Evolutionary conservation across 805 yeast species (phyloP).

Genomic region (Schwanniomyces yamadae): DNA sequence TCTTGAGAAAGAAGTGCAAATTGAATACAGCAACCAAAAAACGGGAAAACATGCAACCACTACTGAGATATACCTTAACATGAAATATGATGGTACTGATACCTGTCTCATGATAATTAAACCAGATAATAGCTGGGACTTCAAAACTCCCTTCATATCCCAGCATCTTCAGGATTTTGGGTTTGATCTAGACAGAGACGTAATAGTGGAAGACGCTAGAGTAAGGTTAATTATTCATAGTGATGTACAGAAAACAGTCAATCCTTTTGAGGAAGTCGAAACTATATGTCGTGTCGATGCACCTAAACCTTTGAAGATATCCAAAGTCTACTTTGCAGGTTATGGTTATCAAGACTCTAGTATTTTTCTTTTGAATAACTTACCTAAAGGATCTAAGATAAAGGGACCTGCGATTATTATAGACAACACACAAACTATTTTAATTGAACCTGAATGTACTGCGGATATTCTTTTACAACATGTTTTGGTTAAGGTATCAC

Average conservation of each 20-base stretch:
- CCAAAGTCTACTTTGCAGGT: slow-evolving; percentile 15
- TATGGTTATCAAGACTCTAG: slow-evolving; percentile 44
- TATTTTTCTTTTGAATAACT: slow-evolving; percentile 50
- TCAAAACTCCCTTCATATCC: slow-evolving; percentile 4
- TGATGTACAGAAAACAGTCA: slow-evolving; percentile 14
- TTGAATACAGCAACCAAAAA: slow-evolving; percentile 1
- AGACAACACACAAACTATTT: slow-evolving; percentile 49
- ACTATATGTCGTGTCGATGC: slow-evolving; percentile 4
- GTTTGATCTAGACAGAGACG: slow-evolving; percentile 9
- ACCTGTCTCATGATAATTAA: slow-evolving; percentile 65
- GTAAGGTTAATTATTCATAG: slow-evolving; percentile 5
- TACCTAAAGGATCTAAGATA: slow-evolving; percentile 52
- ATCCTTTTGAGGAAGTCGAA: slow-evolving; percentile 18
- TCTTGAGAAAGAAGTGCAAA: slow-evolving; percentile 43
- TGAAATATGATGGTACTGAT: slow-evolving; percentile 80
- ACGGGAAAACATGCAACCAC: slow-evolving; percentile 5
- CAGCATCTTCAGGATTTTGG: slow-evolving; percentile 12
- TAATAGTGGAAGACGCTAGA: slow-evolving; percentile 11
- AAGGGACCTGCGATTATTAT: slow-evolving; percentile 75
- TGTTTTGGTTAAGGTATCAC: slow-evolving; percentile 45
- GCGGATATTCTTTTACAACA: slow-evolving; percentile 64
- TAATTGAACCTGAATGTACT: slow-evolving; percentile 59
- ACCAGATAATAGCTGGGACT: slow-evolving; percentile 10
- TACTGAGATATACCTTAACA: slow-evolving; percentile 59
- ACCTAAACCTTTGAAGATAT: slow-evolving; percentile 53